These are phyloP conservation scores for Meyerozyma smithsonii DNA, from an alignment of 1,139 yeast species.

Conservation along the genomic window DNA sequence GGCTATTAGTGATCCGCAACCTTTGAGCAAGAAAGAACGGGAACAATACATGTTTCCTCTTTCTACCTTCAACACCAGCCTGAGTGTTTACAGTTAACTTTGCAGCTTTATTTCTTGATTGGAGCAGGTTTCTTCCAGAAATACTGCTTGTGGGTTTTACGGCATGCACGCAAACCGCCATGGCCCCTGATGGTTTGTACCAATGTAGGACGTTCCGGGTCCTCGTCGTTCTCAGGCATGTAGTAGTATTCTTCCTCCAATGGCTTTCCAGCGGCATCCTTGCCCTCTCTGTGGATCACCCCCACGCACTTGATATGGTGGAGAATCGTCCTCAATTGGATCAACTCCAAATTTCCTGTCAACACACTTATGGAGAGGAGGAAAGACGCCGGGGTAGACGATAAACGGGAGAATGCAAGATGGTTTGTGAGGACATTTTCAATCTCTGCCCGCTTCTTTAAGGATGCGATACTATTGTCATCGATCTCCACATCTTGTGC, in stretches of 20 bases:
- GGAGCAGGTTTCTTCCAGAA: slow-evolving; percentile 77
- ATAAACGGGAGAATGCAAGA: slow-evolving; percentile 81
- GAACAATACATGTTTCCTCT: slow-evolving; percentile 29
- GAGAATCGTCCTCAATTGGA: slow-evolving; percentile 49
- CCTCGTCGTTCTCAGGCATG: slow-evolving; percentile 76
- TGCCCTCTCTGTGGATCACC: slow-evolving; percentile 79
- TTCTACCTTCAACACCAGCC: slow-evolving; percentile 12
- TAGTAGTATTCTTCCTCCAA: slow-evolving; percentile 92
- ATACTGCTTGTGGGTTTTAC: slow-evolving; percentile 91
- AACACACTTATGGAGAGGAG: slow-evolving; percentile 56
- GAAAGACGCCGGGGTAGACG: slow-evolving; percentile 77
- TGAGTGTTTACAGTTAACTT: slow-evolving; percentile 1
- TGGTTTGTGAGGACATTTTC: slow-evolving; percentile 72
- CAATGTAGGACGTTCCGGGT: slow-evolving; percentile 59
- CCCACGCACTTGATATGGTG: slow-evolving; percentile 62
- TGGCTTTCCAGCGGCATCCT: slow-evolving; percentile 94
- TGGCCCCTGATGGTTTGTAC: slow-evolving; percentile 79
- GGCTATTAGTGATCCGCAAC: slow-evolving; percentile 27
- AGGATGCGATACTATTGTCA: slow-evolving; percentile 22
- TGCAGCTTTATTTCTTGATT: slow-evolving; percentile 27
- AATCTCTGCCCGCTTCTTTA: slow-evolving; percentile 45
- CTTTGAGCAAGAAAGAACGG: slow-evolving; percentile 24
- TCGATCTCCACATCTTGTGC: slow-evolving; percentile 19
- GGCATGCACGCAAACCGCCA: slow-evolving; percentile 77
- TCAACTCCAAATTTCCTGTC: slow-evolving; percentile 38